Conservation (phyloP, 306 rosid genomes). For the Morella rubra region DNA sequence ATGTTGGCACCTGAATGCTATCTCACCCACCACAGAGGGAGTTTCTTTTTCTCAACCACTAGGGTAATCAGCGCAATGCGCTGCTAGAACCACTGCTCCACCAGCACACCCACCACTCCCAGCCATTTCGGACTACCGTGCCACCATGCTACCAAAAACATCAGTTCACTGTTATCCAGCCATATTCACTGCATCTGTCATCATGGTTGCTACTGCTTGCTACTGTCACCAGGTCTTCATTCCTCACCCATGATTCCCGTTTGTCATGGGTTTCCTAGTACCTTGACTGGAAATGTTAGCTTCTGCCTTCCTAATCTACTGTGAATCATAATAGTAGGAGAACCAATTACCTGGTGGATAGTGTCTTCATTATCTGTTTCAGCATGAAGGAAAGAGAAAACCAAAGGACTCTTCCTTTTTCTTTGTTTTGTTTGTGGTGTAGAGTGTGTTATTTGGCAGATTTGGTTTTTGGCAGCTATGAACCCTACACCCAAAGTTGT, state of each 20-base stretch:
- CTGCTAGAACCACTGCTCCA: neutral
- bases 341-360: neutral
- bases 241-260: neutral
- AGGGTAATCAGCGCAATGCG: neutral
- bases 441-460: neutral
- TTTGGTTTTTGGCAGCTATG: neutral
- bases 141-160: conserved; percentile 1
- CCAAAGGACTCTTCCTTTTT: neutral
- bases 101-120: neutral
- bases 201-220: neutral
- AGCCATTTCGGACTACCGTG: neutral
- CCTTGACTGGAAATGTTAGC: conserved; percentile 2
- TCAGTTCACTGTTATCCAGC: neutral
- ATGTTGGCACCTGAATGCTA: neutral
- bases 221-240: neutral
- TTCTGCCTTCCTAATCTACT: neutral
- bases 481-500: neutral
- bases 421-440: neutral
- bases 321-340: neutral
- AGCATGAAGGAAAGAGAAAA: neutral
- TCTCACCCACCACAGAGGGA: neutral
- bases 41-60: neutral
- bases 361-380: neutral
- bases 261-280: neutral
- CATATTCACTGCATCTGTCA: neutral